phyloP scores from a whole-genome alignment of 2,329 filamentous ascomycete genomes.

The Fusarium caatingaense region DNA sequence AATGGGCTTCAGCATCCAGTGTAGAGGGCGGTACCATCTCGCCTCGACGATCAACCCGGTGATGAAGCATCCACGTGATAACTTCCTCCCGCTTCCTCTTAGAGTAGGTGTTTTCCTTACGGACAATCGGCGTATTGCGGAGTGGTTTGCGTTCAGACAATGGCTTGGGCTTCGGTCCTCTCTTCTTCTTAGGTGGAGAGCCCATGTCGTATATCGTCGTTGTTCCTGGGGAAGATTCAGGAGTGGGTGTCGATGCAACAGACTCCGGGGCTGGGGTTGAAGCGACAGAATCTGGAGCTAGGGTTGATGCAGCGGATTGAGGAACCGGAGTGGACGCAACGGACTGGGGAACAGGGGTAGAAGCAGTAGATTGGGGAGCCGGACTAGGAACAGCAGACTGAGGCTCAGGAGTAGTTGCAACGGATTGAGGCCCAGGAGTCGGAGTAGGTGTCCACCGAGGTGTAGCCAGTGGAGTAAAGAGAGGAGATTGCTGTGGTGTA shows the following conservation, averaged over 20 bases:
- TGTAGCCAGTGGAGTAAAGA: constrained; percentile 8
- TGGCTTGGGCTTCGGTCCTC: constrained; percentile 25
- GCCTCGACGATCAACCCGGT: neutral
- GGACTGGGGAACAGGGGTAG: neutral
- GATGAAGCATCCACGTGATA: constrained; percentile 14
- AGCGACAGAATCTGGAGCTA: neutral
- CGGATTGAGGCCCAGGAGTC: neutral
- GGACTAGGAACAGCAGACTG: no score
- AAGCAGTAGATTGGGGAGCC: neutral
- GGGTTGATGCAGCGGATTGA: neutral
- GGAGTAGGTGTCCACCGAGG: neutral
- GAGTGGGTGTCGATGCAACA: neutral
- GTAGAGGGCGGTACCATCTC: constrained; percentile 15
- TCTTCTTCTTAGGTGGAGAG: constrained; percentile 7
- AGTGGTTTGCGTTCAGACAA: constrained; percentile 13
- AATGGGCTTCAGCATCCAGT: constrained; percentile 15
- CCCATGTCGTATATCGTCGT: neutral
- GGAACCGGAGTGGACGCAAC: neutral
- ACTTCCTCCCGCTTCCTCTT: constrained; percentile 27
- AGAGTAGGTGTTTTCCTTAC: constrained; percentile 21
- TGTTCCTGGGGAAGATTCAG: neutral
- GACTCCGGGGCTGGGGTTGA: neutral
- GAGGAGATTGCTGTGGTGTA: neutral
- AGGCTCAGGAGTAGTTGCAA: no score
- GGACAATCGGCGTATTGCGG: constrained; percentile 13